A percentile compares a stretch with the other conserved stretches of the same genome.
These are phyloP conservation scores for Phaseolus coccineus DNA, from an alignment of 331 rosid genomes.

Conservation along the genomic window DNA sequence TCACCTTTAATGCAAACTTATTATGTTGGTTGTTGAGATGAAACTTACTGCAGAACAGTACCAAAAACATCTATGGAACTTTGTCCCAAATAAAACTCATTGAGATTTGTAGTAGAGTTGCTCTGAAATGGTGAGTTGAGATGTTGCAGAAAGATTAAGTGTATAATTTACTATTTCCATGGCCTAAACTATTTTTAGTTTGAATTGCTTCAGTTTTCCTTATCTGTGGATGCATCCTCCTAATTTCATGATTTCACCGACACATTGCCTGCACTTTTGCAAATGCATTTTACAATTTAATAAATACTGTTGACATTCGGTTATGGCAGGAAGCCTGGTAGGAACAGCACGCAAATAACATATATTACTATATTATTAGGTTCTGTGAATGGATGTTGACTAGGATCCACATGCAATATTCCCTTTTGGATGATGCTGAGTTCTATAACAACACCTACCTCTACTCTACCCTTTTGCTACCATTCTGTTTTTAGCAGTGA, in stretches of 20 bases:
- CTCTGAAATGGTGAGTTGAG: neutral
- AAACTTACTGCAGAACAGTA: neutral
- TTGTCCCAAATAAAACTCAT: neutral
- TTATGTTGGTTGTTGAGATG: neutral
- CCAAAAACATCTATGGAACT: neutral
- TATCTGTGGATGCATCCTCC: conserved; percentile 1
- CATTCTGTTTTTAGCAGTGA: no score
- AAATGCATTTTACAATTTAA: neutral
- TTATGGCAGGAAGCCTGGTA: neutral
- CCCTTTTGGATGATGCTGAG: neutral
- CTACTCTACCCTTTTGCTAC: neutral
- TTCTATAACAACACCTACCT: neutral
- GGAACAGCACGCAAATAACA: neutral
- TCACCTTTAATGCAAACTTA: neutral
- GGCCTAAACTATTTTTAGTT: conserved; percentile 1
- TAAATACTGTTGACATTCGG: no score
- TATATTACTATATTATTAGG: neutral
- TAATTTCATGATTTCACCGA: neutral
- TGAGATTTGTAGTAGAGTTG: conserved; percentile 3
- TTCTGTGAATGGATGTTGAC: neutral
- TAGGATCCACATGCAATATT: neutral
- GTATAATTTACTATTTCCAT: conserved; percentile 33
- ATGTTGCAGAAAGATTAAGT: conserved; percentile 35
- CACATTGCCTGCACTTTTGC: neutral
- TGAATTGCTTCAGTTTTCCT: neutral